Evolutionary conservation across 768 basidiomycete genomes (phyloP), one percentile per base, ranked within the genome.

Genomic region (Pleurotus salmoneostramineus): DNA sequence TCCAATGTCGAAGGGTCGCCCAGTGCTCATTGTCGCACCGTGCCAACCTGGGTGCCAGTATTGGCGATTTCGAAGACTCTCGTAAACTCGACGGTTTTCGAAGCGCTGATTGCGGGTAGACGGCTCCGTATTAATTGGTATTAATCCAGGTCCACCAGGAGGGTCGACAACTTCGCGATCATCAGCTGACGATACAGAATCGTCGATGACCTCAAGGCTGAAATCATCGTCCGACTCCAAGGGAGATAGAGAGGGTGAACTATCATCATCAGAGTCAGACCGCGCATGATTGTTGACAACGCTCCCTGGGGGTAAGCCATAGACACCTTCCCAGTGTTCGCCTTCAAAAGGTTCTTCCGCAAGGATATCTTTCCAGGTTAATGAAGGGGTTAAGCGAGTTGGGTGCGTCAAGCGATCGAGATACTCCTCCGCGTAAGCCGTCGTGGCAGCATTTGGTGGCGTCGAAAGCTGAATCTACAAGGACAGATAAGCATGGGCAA

Each of bases 291-390:
- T 64, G 32, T 37, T 54, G 34, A 49, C 51, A 10, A 61, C 52
- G 56, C 67, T 71, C 10, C 83, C 81, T n/a, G 75, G 68, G 31
- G 81, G 79, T 27, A 77, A 58, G 6, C 77, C 85, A 60, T 82
- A 83, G n/a, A 82, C 81, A 0, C 88, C 88, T 65, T 89, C 82
- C 91, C 91, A 93, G 64, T 93, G 91, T 60, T 93, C 84, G 12
- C 89, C 92, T 69, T 93, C 88, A 60, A 91, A 89, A 3, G 91
- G 89, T 57, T 93, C 91, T 64, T 91, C 91, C 0, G 80, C 80
- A 12, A 93, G 77, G 51, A 94, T 93, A n/a, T 84, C 79, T 59
- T 78, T 75, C 92, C 92, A 94, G 3, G 88, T 90, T 5, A 91
- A 69, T 1, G 74, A 63, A 3, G 74, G 68, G 5, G 74, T 68